phyloP scores from a whole-genome alignment of 768 basidiomycete species.

The Kwoniella botswanensis region DNA sequence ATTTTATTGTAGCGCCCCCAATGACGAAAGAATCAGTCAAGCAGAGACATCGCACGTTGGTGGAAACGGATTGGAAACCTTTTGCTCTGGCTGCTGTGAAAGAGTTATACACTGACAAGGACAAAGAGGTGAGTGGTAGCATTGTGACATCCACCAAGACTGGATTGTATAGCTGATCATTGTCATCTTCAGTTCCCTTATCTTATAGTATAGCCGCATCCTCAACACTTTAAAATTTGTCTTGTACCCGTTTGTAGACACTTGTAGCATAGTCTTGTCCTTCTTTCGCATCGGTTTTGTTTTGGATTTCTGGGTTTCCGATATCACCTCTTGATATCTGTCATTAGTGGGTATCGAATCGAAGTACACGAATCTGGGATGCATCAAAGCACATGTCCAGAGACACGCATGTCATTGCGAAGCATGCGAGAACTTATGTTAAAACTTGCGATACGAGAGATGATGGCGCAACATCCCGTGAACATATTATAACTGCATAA shows the following conservation, averaged over 20 bases:
- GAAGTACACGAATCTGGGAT: background rate
- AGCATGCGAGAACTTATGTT: too few relatives aligned
- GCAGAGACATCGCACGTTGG: constrained; percentile 21
- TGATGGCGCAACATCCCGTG: background rate
- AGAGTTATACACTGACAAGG: constrained; percentile 18
- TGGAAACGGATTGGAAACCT: constrained; percentile 33
- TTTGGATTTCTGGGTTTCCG: background rate
- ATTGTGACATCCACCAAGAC: background rate
- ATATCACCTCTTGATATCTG: background rate
- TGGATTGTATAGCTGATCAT: background rate
- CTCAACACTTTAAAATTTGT: background rate
- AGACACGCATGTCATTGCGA: constrained; percentile 1
- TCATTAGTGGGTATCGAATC: background rate
- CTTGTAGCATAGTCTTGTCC: constrained; percentile 6
- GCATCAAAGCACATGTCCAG: background rate
- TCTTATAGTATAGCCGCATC: background rate
- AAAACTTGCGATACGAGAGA: too few relatives aligned
- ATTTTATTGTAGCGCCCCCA: constrained; percentile 14
- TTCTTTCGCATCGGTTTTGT: background rate
- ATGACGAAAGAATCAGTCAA: constrained; percentile 26
- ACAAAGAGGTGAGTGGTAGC: constrained; percentile 14
- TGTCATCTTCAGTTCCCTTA: constrained; percentile 7
- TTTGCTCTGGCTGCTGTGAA: constrained; percentile 18
- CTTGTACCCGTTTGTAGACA: background rate
- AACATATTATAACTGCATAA: constrained; percentile 10